A percentile compares a stretch with the other conserved stretches of the same genome.
Evolutionary conservation across 768 basidiomycete species (phyloP).

Genomic region (Termitomyces sp.): DNA sequence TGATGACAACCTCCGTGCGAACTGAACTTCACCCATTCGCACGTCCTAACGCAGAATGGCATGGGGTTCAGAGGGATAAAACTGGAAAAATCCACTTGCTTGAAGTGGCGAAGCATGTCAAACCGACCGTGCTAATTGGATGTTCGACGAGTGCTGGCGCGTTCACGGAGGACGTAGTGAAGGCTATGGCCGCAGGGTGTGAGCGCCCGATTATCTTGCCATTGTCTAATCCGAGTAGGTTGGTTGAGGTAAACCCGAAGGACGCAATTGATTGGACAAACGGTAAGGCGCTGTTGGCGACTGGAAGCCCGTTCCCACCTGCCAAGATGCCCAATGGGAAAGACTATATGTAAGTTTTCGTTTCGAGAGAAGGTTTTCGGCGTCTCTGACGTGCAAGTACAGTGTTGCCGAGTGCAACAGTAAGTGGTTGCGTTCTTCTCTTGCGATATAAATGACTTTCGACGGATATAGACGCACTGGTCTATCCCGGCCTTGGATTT

Average conservation of each 20-base stretch:
- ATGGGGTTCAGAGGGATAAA: constrained; percentile 25
- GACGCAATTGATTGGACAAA: constrained; percentile 75
- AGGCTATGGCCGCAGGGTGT: constrained; percentile 59
- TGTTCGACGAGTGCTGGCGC: constrained; percentile 74
- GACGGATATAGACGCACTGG: constrained; percentile 67
- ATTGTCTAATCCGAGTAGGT: constrained; percentile 71
- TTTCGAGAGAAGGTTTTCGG: neutral
- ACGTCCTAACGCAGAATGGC: constrained; percentile 53
- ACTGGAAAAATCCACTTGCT: constrained; percentile 45
- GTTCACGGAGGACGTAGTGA: constrained; percentile 70
- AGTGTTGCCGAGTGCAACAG: constrained; percentile 76
- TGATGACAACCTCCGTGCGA: constrained; percentile 34
- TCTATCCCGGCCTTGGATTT: constrained; percentile 83
- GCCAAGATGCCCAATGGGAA: constrained; percentile 62
- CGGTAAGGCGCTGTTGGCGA: constrained; percentile 75
- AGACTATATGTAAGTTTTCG: constrained; percentile 50
- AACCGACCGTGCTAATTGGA: constrained; percentile 82
- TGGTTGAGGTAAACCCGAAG: constrained; percentile 71
- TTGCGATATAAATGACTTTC: neutral
- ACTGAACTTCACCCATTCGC: constrained; percentile 49
- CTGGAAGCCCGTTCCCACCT: constrained; percentile 78
- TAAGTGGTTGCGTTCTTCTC: constrained; percentile 16
- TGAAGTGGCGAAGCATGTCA: constrained; percentile 64
- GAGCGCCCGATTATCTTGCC: constrained; percentile 82
- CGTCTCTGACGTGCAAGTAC: neutral